Base-by-base conservation (phyloP, 2,329 filamentous ascomycete species). In the Penicillium sp. region DNA sequence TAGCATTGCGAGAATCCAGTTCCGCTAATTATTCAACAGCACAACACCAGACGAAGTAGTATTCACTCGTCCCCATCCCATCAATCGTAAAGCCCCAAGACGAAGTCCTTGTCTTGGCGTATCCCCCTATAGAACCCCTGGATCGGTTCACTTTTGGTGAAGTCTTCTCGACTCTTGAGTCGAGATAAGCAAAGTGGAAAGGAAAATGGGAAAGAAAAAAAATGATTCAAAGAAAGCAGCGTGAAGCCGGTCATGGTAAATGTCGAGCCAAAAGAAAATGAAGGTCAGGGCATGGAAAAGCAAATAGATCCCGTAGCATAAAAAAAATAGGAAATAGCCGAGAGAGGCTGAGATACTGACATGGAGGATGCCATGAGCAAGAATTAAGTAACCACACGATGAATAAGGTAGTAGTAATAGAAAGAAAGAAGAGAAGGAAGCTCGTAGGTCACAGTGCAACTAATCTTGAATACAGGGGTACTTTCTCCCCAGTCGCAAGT, bases 361-460 rank as follows among this genome's bases (percentile, higher is more conserved):
- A 48, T 48, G 43, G 50, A 18, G 16, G 31, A 25, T 41, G 44
- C 55, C 57, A 41, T 49, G 43, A 61, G 46, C 35, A 33, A 48
- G 44, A 55, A 60, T 62, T 60, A 62, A 62, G 55, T 62, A 61
- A 58, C 53, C 62, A 60, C 57, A 57, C 58, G 48, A 57, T 55
- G 42, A 60, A 60, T 58, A 62, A 55, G 40, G 46, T 64, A 67
- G 50, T 67, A 67, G 50, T 66, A 56, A 62, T 63, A 64, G 53
- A 60, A 64, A 61, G 51, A 54, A 56, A 60, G 56, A 58, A 62
- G 55, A 56, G 51, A 58, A 60, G 48, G 60, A 61, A 63, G 58
- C 58, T 63, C 60, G 60, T 62, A 63, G 61, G 58, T 63, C 60
- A 63, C 61, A 63, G 61, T 61, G 60, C 61, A 63, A 51, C 55